Conservation (phyloP, 2,329 filamentous ascomycete species). For the Xylariaceae sp. region DNA sequence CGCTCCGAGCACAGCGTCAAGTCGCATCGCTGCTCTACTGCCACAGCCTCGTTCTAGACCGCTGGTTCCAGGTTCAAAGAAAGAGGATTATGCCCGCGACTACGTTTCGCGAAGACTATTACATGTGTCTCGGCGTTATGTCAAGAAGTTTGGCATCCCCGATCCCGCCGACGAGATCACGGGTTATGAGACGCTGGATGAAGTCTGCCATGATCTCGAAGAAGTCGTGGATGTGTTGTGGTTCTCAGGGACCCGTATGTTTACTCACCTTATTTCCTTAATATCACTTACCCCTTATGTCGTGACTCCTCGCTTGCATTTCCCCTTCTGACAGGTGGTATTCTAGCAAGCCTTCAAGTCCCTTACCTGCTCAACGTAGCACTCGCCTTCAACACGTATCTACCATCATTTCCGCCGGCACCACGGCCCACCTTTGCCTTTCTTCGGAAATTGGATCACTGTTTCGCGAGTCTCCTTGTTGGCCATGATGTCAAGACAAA, state of each 20-base stretch:
- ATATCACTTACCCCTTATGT: not conserved
- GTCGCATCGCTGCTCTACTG: slow-evolving; percentile 37
- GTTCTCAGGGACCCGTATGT: slow-evolving; percentile 79
- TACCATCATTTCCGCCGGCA: slow-evolving; percentile 65
- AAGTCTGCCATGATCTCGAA: slow-evolving; percentile 70
- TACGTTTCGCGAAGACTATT: slow-evolving; percentile 51
- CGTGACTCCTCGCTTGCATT: not conserved
- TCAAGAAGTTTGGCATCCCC: slow-evolving; percentile 51
- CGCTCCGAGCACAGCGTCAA: slow-evolving; percentile 46
- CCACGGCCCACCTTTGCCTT: slow-evolving; percentile 65
- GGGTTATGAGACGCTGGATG: slow-evolving; percentile 57
- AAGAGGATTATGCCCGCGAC: slow-evolving; percentile 55
- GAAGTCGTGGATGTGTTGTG: slow-evolving; percentile 74
- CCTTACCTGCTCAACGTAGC: slow-evolving; percentile 78
- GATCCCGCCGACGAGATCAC: slow-evolving; percentile 44
- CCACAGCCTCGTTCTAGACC: slow-evolving; percentile 52
- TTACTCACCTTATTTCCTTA: not conserved
- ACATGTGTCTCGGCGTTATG: slow-evolving; percentile 51
- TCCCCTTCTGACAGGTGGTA: slow-evolving; percentile 1
- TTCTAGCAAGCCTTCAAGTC: slow-evolving; percentile 67
- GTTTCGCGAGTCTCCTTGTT: slow-evolving; percentile 69
- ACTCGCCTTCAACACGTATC: slow-evolving; percentile 64
- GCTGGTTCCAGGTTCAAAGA: slow-evolving; percentile 51
- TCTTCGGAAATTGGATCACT: slow-evolving; percentile 74
- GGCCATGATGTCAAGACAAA: slow-evolving; percentile 63